These are phyloP conservation scores for Penicillium sp. DNA, from an alignment of 2,329 filamentous ascomycete species.

Conservation along the genomic window DNA sequence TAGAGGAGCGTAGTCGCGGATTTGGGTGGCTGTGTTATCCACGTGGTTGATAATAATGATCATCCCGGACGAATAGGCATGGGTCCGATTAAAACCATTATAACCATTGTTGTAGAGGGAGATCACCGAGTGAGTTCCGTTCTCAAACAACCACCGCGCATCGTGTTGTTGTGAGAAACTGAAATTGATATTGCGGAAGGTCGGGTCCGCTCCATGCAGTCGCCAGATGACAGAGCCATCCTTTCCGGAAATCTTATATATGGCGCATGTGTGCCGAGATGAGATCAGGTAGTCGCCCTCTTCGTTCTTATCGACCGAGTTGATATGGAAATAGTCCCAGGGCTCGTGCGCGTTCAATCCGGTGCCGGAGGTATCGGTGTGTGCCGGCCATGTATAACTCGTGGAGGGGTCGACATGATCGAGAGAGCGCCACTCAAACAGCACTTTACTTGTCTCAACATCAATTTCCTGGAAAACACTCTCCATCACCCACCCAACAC, in stretches of 20 bases:
- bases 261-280: slow-evolving; percentile 43
- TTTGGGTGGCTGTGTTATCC: slow-evolving; percentile 37
- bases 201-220: slow-evolving; percentile 40
- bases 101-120: slow-evolving; percentile 48
- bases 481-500: slow-evolving; percentile 55
- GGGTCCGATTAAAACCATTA: slow-evolving; percentile 45
- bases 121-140: slow-evolving; percentile 41
- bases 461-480: slow-evolving; percentile 58
- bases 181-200: slow-evolving; percentile 43
- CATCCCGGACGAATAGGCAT: slow-evolving; percentile 43
- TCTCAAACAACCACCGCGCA: slow-evolving; percentile 43
- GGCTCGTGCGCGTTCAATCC: slow-evolving; percentile 49
- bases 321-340: slow-evolving; percentile 51
- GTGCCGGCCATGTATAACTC: slow-evolving; percentile 50
- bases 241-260: slow-evolving; percentile 46
- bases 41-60: slow-evolving; percentile 42
- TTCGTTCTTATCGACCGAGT: slow-evolving; percentile 45
- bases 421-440: slow-evolving; percentile 55
- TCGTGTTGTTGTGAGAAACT: slow-evolving; percentile 49
- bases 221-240: slow-evolving; percentile 44
- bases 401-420: slow-evolving; percentile 53
- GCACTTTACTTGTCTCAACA: slow-evolving; percentile 49
- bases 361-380: slow-evolving; percentile 51
- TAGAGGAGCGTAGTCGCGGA: slow-evolving; percentile 34
- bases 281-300: slow-evolving; percentile 47